Conservation (phyloP, 495 filamentous ascomycete genomes). For the Penicillium crystallinum region DNA sequence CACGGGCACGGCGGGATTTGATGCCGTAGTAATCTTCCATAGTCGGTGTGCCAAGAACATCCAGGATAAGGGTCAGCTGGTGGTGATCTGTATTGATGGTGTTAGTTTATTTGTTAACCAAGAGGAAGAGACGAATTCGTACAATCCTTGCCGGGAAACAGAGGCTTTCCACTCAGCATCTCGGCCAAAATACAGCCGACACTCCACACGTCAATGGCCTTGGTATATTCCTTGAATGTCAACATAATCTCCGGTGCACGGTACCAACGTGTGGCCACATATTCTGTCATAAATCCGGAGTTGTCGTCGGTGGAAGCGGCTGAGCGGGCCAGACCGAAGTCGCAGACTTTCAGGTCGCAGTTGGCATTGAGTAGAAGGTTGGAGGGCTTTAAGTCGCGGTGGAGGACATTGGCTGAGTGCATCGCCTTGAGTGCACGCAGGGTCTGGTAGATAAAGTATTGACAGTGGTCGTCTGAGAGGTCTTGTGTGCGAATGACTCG, state of each 20-base stretch:
- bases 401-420: constrained; percentile 97
- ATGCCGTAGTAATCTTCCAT: constrained; percentile 99
- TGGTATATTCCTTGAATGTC: constrained; percentile 99
- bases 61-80: constrained; percentile 94
- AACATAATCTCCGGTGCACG: constrained; percentile 99
- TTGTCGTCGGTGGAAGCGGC: constrained; percentile 96
- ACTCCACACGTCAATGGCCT: constrained; percentile 99
- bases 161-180: constrained; percentile 97
- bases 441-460: constrained; percentile 99
- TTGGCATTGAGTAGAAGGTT: constrained; percentile 97
- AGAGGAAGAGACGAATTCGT: constrained; percentile 32
- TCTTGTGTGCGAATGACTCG: constrained; percentile 98
- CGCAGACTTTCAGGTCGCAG: constrained; percentile 98
- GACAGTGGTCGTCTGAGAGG: constrained; percentile 97
- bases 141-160: constrained; percentile 99
- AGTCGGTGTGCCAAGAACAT: constrained; percentile 96
- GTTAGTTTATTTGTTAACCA: neutral
- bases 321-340: constrained; percentile 92
- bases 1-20: constrained; percentile 94
- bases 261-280: constrained; percentile 98
- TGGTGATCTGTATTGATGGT: constrained; percentile 69
- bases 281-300: constrained; percentile 99
- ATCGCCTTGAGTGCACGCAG: constrained; percentile 97
- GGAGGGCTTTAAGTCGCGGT: constrained; percentile 95
- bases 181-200: constrained; percentile 99